These are phyloP conservation scores for Carex scoparia DNA, from an alignment of 176 grass and related monocot species.

Conservation along the genomic window DNA sequence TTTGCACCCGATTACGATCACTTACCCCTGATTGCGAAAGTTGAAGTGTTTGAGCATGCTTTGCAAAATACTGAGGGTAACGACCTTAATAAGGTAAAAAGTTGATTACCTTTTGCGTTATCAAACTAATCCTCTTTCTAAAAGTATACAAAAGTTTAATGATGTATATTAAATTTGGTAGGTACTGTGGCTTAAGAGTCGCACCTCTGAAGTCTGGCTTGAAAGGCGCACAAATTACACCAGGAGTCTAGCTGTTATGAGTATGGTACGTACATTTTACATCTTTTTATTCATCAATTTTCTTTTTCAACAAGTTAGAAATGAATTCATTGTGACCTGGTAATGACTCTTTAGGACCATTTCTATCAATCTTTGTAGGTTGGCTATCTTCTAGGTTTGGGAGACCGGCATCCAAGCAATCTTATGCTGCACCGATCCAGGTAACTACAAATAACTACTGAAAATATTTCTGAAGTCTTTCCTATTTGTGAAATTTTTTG, in stretches of 20 bases:
- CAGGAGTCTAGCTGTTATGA: conserved; percentile 98
- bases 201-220: conserved; percentile 94
- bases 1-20: conserved; percentile 98
- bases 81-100: conserved; percentile 85
- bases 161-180: conserved; percentile 26
- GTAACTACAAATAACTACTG: conserved; percentile 28
- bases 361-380: conserved; percentile 38
- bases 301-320: background rate
- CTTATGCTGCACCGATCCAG: conserved; percentile 94
- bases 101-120: background rate
- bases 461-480: conserved; percentile 5
- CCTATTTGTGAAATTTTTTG: conserved; percentile 34
- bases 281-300: conserved; percentile 7
- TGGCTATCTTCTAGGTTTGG: conserved; percentile 94
- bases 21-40: conserved; percentile 85
- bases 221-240: conserved; percentile 94
- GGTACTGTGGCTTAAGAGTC: conserved; percentile 97
- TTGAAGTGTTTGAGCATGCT: conserved; percentile 99
- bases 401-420: conserved; percentile 97
- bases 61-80: conserved; percentile 86
- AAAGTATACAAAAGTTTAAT: background rate
- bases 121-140: conserved; percentile 6
- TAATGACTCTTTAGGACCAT: background rate
- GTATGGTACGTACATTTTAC: conserved; percentile 69
- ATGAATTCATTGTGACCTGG: background rate